Evolutionary conservation across 495 filamentous ascomycete species (phyloP).

Genomic region (Neurospora sublineolata): DNA sequence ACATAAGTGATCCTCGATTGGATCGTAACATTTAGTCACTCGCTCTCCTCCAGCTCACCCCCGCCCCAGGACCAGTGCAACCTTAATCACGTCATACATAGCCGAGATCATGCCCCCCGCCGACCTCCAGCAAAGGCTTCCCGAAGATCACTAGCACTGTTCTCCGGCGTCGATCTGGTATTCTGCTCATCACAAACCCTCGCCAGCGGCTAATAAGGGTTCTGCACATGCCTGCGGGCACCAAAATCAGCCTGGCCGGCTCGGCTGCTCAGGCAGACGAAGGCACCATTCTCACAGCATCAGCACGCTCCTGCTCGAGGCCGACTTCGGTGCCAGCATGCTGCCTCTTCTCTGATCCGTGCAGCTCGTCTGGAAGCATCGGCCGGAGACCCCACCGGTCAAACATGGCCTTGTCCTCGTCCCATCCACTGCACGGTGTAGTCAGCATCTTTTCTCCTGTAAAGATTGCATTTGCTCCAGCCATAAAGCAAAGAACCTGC

Average conservation of each 20-base stretch:
- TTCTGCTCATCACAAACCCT: neutral
- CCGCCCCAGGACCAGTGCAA: neutral
- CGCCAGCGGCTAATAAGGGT: neutral
- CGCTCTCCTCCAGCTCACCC: neutral
- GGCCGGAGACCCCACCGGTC: conserved; percentile 63
- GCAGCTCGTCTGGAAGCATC: conserved; percentile 12
- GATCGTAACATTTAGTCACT: neutral
- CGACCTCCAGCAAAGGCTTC: neutral
- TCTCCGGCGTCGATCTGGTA: neutral
- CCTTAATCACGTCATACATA: neutral
- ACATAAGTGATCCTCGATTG: too few relatives aligned
- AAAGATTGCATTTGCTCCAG: conserved; percentile 79
- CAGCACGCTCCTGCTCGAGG: neutral
- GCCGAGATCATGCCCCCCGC: neutral
- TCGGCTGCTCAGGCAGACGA: neutral
- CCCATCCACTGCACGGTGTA: conserved; percentile 78
- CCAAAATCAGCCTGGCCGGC: neutral
- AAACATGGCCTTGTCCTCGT: conserved; percentile 72
- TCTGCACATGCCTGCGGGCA: neutral
- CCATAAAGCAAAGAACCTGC: conserved; percentile 73
- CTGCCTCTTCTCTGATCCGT: neutral
- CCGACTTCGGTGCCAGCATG: neutral
- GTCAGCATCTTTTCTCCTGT: conserved; percentile 90
- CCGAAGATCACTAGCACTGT: neutral
- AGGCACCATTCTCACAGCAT: neutral